Base-by-base conservation (phyloP, 768 basidiomycete genomes). In the Amanita jacksonii region DNA sequence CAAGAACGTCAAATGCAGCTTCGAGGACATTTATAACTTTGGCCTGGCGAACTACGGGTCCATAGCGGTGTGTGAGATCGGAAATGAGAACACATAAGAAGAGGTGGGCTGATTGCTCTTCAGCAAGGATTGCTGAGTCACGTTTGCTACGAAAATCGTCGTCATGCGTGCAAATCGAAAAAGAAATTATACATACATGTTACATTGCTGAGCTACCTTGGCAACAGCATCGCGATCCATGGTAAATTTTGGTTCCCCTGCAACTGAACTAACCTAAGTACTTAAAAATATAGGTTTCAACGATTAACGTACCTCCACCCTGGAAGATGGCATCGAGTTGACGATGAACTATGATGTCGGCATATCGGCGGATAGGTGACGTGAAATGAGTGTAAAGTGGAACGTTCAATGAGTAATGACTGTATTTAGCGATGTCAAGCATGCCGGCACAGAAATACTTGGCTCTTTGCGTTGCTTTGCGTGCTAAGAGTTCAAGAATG, bases 391-490 rank as follows among this genome's bases (percentile, higher is more conserved):
- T 94, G 67, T 98, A 99, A 34, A 99, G 72, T 13, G 96, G 92
- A 4, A 77, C 68, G 51, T 81, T 94, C 52, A 98, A 68, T 0
- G 93, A 82, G 60, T 89, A 98, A 63, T 99, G 96, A 23, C 78
- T 67, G 57, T 98, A 99, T 68, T 97, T 97, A 32, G 92, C 90
- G 56, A 99, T 99, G 62, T 99, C 96, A 53, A 99, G 70, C 94
- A 97, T 97, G 50, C 96, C 96, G 19, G 92, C 78, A 58, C 96
- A 99, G 80, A 98, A 98, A 65, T 99, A 99, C 62, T 92, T 93
- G 52, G 96, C 90, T 41, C 83, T 77, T 48, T 90, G 85, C 49
- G 92, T 97, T n/a, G 91, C 84, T 63, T 96, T 96, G 60, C 77
- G 80, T 12, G 81, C 79, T 32, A 97, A 69, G 25, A 96, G 59